Conservation (phyloP, 163 green algal species). For the Scenedesmus sp. region DNA sequence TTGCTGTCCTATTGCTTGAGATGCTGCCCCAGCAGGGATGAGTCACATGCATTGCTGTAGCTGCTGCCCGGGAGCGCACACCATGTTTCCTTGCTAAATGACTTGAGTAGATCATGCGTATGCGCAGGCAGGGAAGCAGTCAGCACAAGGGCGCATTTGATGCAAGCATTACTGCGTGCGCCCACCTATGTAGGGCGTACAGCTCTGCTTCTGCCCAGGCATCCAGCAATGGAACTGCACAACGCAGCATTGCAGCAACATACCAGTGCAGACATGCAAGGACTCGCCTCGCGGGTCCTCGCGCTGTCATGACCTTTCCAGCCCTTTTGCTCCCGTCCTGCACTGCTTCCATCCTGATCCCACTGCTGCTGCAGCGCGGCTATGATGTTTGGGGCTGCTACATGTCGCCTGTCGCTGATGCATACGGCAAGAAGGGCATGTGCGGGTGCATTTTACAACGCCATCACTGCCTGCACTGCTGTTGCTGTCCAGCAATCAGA, state of each 20-base stretch:
- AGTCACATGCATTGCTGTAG: constrained; percentile 67
- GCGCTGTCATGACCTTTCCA: background rate
- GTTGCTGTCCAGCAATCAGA: background rate
- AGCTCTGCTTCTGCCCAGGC: no score
- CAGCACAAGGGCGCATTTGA: no score
- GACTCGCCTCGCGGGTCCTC: no score
- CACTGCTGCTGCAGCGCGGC: constrained; percentile 61
- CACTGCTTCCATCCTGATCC: background rate
- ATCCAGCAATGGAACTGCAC: no score
- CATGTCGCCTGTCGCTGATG: constrained; percentile 85
- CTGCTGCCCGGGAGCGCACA: no score
- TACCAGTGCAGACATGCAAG: no score
- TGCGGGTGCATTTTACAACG: no score
- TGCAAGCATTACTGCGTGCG: no score
- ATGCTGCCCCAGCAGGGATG: background rate
- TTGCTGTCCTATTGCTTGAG: background rate
- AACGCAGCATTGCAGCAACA: background rate
- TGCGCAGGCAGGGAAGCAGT: no score
- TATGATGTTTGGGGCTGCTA: constrained; percentile 83
- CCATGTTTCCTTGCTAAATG: no score
- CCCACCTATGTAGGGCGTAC: no score
- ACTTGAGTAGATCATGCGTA: no score
- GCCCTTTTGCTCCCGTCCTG: background rate
- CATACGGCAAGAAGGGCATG: constrained; percentile 85
- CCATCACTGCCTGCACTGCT: background rate